phyloP scores from a whole-genome alignment of 1,284 basidiomycete species.

The Boletus austroedulis region DNA sequence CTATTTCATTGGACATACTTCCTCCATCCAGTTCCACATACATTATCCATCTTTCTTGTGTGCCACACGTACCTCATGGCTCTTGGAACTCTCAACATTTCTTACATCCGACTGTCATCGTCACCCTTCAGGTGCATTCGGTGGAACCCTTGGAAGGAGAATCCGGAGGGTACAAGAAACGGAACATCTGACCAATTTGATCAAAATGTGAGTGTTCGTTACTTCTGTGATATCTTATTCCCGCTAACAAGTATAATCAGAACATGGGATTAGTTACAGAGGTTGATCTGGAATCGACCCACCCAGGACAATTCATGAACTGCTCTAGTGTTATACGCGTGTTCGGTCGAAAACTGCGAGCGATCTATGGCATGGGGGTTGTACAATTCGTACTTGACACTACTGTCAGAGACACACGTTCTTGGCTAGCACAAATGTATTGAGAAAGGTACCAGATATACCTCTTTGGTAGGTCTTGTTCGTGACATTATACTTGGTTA shows the following conservation, averaged over 20 bases:
- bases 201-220: constrained; percentile 17
- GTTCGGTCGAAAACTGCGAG: constrained; percentile 15
- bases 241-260: constrained; percentile 22
- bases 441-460: constrained; percentile 40
- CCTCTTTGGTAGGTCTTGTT: constrained; percentile 37
- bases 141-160: constrained; percentile 12
- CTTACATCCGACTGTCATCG: background rate
- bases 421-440: constrained; percentile 42
- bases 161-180: constrained; percentile 26
- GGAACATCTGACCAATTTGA: constrained; percentile 33
- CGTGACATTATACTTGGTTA: no score
- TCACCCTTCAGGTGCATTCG: constrained; percentile 14
- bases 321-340: constrained; percentile 42
- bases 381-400: constrained; percentile 22
- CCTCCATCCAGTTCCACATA: no score
- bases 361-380: constrained; percentile 18
- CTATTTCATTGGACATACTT: no score
- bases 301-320: constrained; percentile 30
- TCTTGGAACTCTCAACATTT: no score
- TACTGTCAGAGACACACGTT: constrained; percentile 37
- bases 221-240: background rate
- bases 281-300: constrained; percentile 17
- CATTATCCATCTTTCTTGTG: no score
- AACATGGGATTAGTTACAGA: constrained; percentile 36
- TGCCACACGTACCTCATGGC: no score